Percentiles rank a stretch among this genome's conserved stretches.
These are phyloP conservation scores for Lachnellula subtilissima DNA, from an alignment of 2,329 filamentous ascomycete genomes.

Conservation along the genomic window DNA sequence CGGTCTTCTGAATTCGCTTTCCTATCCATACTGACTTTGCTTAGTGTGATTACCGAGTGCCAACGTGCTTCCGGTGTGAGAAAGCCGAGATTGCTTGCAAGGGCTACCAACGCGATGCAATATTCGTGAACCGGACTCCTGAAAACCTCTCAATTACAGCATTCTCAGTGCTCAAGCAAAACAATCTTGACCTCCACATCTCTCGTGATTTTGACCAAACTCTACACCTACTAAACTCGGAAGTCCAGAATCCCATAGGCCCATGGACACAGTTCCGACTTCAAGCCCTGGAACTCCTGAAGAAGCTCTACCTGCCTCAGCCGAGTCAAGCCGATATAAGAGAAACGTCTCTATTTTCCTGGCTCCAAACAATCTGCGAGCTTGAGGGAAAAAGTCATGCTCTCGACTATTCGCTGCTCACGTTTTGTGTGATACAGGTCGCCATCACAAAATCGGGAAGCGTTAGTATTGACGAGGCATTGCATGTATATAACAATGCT, in stretches of 20 bases:
- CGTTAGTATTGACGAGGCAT: background rate
- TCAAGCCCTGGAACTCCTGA: constrained; percentile 4
- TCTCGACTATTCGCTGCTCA: constrained; percentile 7
- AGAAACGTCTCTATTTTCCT: background rate
- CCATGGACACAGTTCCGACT: background rate
- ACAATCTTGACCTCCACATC: no score
- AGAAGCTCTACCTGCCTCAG: constrained; percentile 7
- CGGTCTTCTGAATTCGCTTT: no score
- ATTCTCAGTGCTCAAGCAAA: no score
- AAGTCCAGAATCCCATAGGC: background rate
- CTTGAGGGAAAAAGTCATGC: constrained; percentile 1
- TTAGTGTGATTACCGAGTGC: no score
- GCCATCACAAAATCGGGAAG: background rate
- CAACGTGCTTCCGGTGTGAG: constrained; percentile 3
- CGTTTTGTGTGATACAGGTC: constrained; percentile 6
- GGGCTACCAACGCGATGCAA: constrained; percentile 3
- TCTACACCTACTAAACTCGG: no score
- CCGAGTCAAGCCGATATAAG: background rate
- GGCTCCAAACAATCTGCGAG: background rate
- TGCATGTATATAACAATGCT: constrained; percentile 5
- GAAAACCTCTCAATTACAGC: background rate
- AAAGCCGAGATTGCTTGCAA: constrained; percentile 2
- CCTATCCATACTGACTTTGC: no score
- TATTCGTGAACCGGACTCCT: constrained; percentile 7
- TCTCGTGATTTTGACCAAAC: no score